Base-by-base conservation (phyloP, 2,329 filamentous ascomycete species). In the Whalleya microplaca region DNA sequence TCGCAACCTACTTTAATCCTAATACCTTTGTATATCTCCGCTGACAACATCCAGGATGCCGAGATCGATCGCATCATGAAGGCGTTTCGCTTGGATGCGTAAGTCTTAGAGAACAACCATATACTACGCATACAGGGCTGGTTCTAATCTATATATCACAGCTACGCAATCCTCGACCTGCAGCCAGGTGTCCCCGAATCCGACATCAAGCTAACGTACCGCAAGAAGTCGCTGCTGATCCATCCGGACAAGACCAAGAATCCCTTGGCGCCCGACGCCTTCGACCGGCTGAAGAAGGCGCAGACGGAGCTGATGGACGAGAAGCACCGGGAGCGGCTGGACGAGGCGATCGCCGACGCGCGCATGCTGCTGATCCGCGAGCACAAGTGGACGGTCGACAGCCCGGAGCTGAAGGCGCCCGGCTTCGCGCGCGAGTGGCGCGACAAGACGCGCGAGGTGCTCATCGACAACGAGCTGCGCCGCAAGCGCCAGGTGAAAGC, bases 211-310 rank as follows among this genome's bases (percentile, higher is more conserved):
- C 80, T 88, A 66, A 85, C 85, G 65, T 99, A 98, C 78, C 93
- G 95, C 80, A 93, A 92, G 69, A 98, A 97, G 76, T 99, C 95
- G n/a, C 88, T 99, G 55, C 87, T 99, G 47, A 98, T 99, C 79
- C 95, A 99, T 79, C 95, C 95, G 6, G 95, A 99, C 80, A 99
- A 99, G 76, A 97, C 95, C 54, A 87, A 87, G 70, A 98, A 99
- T 71, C 89, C 92, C 0, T 84, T 82, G 47, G 95, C 95, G 0
- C 94, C 95, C 2, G 95, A 98, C 69, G 95, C 95, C 64, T 99
- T 99, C 72, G 95, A 99, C 76, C 88, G 94, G 9, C 84, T 99
- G 23, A 96, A 96, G 71, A 97, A 98, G 76, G 95, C 95, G 0
- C 92, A 98, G 71, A 90, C 87, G 2, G 86, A 91, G 67, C 84